Conservation (phyloP, 345 rosid species). For the Kandelia obovata region DNA sequence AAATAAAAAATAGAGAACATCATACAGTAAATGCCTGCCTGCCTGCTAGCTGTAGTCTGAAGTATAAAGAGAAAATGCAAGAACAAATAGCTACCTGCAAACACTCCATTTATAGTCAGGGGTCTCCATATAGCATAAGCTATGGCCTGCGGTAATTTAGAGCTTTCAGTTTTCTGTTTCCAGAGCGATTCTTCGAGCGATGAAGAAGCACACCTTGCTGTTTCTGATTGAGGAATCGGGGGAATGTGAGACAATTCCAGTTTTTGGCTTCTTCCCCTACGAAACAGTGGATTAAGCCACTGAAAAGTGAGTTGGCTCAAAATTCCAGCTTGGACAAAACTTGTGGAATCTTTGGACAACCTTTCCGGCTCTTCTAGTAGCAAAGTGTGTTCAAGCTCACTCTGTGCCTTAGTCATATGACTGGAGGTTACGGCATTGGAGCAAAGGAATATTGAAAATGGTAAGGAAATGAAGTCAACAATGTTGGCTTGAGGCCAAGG, state of each 20-base stretch:
- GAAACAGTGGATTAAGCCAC: slow-evolving; percentile 60
- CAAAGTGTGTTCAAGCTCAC: slow-evolving; percentile 32
- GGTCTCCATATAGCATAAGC: slow-evolving; percentile 42
- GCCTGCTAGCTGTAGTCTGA: background rate
- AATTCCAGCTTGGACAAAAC: slow-evolving; percentile 38
- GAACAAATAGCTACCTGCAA: slow-evolving; percentile 47
- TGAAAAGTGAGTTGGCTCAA: slow-evolving; percentile 45
- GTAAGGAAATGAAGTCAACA: slow-evolving; percentile 43
- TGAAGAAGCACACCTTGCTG: slow-evolving; percentile 44
- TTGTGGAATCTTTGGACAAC: slow-evolving; percentile 9
- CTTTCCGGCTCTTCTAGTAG: slow-evolving; percentile 21
- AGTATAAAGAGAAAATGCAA: slow-evolving; percentile 1
- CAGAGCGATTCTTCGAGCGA: slow-evolving; percentile 46
- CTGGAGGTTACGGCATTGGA: slow-evolving; percentile 19
- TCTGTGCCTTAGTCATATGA: slow-evolving; percentile 1
- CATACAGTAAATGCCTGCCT: too few species aligned
- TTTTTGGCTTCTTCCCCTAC: slow-evolving; percentile 36
- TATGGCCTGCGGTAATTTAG: slow-evolving; percentile 40
- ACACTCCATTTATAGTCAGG: slow-evolving; percentile 45
- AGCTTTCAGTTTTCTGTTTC: slow-evolving; percentile 31
- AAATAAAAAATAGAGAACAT: slow-evolving; percentile 1
- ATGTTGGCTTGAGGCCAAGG: slow-evolving; percentile 24
- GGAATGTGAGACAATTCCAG: slow-evolving; percentile 52
- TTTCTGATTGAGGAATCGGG: slow-evolving; percentile 50
- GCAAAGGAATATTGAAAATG: slow-evolving; percentile 37